Conservation (phyloP, 2,329 filamentous ascomycete species). For the Claviceps spartinae region DNA sequence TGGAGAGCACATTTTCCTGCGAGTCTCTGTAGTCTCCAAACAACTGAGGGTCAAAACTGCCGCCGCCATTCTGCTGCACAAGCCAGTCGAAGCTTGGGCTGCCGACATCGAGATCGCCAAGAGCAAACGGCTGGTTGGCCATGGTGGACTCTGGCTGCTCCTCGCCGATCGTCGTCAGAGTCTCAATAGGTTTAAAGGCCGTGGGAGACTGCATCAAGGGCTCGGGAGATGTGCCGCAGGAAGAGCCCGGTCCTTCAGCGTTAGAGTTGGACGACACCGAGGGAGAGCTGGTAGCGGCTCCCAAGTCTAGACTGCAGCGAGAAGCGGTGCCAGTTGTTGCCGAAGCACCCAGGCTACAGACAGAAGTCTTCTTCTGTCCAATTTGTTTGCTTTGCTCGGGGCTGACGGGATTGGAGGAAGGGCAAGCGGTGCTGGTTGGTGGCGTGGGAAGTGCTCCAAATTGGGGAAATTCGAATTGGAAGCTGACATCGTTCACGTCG, state of each 20-base stretch:
- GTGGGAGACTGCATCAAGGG: slow-evolving; percentile 58
- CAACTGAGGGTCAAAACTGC: slow-evolving; percentile 79
- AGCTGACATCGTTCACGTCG: slow-evolving; percentile 62
- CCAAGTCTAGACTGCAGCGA: slow-evolving; percentile 37
- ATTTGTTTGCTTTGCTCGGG: slow-evolving; percentile 15
- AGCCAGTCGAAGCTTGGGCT: slow-evolving; percentile 57
- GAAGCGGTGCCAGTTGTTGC: slow-evolving; percentile 29
- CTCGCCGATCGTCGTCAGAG: slow-evolving; percentile 51
- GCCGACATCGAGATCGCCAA: slow-evolving; percentile 26
- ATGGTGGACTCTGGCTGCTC: slow-evolving; percentile 36
- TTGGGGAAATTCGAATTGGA: slow-evolving; percentile 91
- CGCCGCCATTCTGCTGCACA: slow-evolving; percentile 66
- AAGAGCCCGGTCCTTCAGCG: slow-evolving; percentile 41
- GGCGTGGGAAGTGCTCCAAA: slow-evolving; percentile 62
- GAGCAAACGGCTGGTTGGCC: slow-evolving; percentile 18
- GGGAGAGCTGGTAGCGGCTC: slow-evolving; percentile 47
- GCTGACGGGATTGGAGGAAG: slow-evolving; percentile 20
- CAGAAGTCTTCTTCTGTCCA: slow-evolving; percentile 12
- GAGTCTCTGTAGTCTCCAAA: slow-evolving; percentile 89
- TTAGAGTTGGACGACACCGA: slow-evolving; percentile 50
- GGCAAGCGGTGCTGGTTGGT: slow-evolving; percentile 14
- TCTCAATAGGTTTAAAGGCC: slow-evolving; percentile 49
- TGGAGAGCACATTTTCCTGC: slow-evolving; percentile 63
- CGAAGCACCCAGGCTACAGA: slow-evolving; percentile 15
- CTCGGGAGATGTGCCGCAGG: slow-evolving; percentile 67